Evolutionary conservation across 169 alveolate genomes (phyloP), one percentile per base, ranked within the genome.

Genomic region (Plasmodium billcollinsi): DNA sequence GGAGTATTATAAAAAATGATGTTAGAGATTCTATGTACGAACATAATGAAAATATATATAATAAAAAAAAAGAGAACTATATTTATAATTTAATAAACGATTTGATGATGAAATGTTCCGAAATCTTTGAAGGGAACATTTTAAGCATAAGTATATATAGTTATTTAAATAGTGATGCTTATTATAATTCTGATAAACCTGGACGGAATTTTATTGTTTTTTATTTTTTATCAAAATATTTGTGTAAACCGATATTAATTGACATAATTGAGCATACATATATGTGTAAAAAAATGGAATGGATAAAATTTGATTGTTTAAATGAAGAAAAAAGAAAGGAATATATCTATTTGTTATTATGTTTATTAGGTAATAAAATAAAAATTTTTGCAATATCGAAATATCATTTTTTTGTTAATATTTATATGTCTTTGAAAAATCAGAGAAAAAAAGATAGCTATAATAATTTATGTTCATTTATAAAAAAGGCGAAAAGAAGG

Each of bases 131-230:
- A 21, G 89, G 89, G 3, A 65, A 50, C 33, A 26, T 78, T 21
- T 70, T 78, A 43, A 58, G 73, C 15, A 70, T 78, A 9, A 78
- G 89, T 52, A 49, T 71, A 2, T 78, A 76, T 45, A 78, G 89
- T 29, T 78, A 78, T 45, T 58, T 78, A 65, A 66, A 78, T 58
- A 78, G 49, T 66, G 65, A 6, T 47, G 67, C 67, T 56, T 78
- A 49, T 59, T 45, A 20, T 29, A 66, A 47, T 11, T 50, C 75
- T 15, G 15, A 14, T 18, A 78, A 78, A 26, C 65, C 59, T 21
- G 67, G 72, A 45, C 52, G 78, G 21, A 78, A 78, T 65, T 78
- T 78, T 66, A 29, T 78, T 39, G 65, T 78, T 50, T 50, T 78
- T 21, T 78, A 65, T 78, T 78, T 78, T 47, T 12, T 78, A 24